phyloP scores from a whole-genome alignment of 805 yeast genomes.

The Starmerella scarabaei region DNA sequence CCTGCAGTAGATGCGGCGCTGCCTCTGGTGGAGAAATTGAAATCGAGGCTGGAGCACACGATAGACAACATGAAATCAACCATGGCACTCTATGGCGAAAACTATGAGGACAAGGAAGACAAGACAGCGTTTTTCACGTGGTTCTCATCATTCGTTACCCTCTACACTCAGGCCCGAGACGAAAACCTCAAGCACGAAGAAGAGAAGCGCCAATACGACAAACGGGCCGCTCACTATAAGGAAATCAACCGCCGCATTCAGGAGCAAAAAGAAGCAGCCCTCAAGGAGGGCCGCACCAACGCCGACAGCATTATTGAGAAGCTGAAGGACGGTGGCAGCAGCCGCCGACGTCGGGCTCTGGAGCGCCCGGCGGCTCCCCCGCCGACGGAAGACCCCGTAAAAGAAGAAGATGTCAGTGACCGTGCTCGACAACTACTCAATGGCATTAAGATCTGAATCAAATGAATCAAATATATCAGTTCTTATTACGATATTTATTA shows the following conservation, averaged over 20 bases:
- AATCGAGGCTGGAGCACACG: conserved; percentile 50
- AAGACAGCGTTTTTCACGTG: conserved; percentile 61
- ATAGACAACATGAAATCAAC: conserved; percentile 52
- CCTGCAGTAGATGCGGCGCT: conserved; percentile 66
- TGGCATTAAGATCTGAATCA: background rate
- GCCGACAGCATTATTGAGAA: conserved; percentile 83
- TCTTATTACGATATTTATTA: too few relatives aligned
- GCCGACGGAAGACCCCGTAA: conserved; percentile 1
- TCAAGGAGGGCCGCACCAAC: conserved; percentile 31
- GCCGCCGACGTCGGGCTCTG: conserved; percentile 42
- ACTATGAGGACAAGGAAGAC: conserved; percentile 52
- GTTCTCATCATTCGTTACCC: conserved; percentile 64
- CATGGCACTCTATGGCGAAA: conserved; percentile 87
- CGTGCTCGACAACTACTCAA: conserved; percentile 14
- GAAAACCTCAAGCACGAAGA: conserved; percentile 76
- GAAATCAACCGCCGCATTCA: conserved; percentile 16
- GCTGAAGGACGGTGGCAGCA: conserved; percentile 64
- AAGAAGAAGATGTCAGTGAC: conserved; percentile 9
- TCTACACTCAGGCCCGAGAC: conserved; percentile 63
- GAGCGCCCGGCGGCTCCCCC: conserved; percentile 42
- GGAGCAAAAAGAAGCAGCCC: conserved; percentile 15
- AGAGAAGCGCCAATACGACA: conserved; percentile 63
- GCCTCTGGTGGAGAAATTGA: conserved; percentile 50
- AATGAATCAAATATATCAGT: background rate
- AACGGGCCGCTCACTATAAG: conserved; percentile 41